These are phyloP conservation scores for Hordeum vulgare DNA, from an alignment of 176 grass and related monocot genomes.

Conservation along the genomic window MorexV3_pseudomolecules_assembly NC_058522.1:476502845-476503344, in stretches of 20 bases:
- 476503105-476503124: constrained; percentile 34
- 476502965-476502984: background rate
- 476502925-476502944: too few relatives aligned
- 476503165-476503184: constrained; percentile 1
- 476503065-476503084: constrained; percentile 2
- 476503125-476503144: background rate
- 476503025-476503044: background rate
- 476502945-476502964: background rate
- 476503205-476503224: background rate
- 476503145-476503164: constrained; percentile 10
- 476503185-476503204: background rate
- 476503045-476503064: constrained; percentile 24
- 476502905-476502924: too few relatives aligned
- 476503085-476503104: constrained; percentile 11
- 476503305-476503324: background rate
- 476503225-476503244: constrained; percentile 9
- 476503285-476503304: background rate
- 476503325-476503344: background rate
- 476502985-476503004: background rate
- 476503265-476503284: background rate
- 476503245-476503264: constrained; percentile 2
- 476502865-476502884: too few relatives aligned
- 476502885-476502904: too few relatives aligned
- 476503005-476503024: background rate
- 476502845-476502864: too few relatives aligned